Conservation (phyloP, 805 yeast genomes). For the Scheffersomyces lignosus region DNA sequence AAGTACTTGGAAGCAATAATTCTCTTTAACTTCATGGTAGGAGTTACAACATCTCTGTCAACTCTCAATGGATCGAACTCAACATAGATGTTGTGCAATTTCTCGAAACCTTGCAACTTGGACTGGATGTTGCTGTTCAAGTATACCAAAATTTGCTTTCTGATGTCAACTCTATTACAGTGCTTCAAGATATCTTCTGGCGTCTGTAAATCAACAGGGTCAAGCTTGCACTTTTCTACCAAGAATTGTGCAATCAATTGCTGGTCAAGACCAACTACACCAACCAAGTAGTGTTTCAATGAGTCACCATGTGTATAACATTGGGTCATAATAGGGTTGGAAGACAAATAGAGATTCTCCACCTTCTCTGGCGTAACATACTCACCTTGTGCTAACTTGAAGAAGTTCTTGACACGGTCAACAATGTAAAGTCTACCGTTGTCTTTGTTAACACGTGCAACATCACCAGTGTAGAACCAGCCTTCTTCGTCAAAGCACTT, state of each 20-base stretch:
- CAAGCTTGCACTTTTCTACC: constrained; percentile 12
- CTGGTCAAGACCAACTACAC: constrained; percentile 23
- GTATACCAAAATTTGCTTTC: constrained; percentile 16
- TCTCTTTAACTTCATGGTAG: constrained; percentile 52
- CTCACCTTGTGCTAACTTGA: constrained; percentile 41
- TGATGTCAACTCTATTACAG: constrained; percentile 19
- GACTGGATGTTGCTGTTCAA: constrained; percentile 14
- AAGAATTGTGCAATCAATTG: constrained; percentile 11
- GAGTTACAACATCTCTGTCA: constrained; percentile 25
- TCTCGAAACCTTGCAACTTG: constrained; percentile 20
- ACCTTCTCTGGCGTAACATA: constrained; percentile 42
- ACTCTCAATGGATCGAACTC: constrained; percentile 28
- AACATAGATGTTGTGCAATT: constrained; percentile 22
- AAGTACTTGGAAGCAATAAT: constrained; percentile 47
- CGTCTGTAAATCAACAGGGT: neutral
- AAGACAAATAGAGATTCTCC: constrained; percentile 27
- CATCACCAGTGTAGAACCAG: constrained; percentile 60
- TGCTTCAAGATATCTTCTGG: constrained; percentile 15
- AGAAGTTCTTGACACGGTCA: constrained; percentile 46
- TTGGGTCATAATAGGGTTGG: constrained; percentile 24
- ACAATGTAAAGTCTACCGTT: constrained; percentile 42
- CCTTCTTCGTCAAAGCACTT: constrained; percentile 45
- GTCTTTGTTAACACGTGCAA: constrained; percentile 22
- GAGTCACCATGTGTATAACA: constrained; percentile 31
- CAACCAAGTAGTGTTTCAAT: constrained; percentile 24